phyloP scores from a whole-genome alignment of 306 rosid genomes.

The Trifolium repens region DNA sequence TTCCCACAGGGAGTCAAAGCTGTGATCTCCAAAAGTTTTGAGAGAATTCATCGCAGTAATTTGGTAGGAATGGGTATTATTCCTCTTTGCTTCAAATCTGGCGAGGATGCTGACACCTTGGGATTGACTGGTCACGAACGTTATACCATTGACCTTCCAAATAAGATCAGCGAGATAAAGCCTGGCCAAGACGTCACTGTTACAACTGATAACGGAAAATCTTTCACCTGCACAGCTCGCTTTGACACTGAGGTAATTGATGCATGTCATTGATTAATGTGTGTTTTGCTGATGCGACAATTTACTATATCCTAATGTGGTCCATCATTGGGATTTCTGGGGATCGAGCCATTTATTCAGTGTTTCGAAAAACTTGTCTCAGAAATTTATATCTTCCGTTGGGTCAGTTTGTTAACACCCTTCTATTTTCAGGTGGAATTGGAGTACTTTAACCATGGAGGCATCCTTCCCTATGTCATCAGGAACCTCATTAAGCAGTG shows the following conservation, averaged over 20 bases:
- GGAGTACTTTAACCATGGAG: constrained; percentile 85
- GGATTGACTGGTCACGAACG: constrained; percentile 99
- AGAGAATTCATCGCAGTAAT: constrained; percentile 98
- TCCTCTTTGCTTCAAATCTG: constrained; percentile 96
- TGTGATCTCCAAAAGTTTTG: constrained; percentile 95
- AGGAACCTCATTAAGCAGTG: constrained; percentile 80
- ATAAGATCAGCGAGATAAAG: constrained; percentile 72
- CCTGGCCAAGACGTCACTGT: constrained; percentile 98
- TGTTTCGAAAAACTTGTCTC: constrained; percentile 4
- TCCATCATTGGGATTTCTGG: background rate
- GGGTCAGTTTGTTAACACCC: constrained; percentile 8
- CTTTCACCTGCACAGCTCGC: constrained; percentile 85
- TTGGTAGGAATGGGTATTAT: constrained; percentile 97
- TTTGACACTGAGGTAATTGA: constrained; percentile 93
- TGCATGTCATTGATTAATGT: constrained; percentile 15
- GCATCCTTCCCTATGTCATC: constrained; percentile 88
- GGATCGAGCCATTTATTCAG: constrained; percentile 23
- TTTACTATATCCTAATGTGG: background rate
- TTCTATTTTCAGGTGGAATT: constrained; percentile 79
- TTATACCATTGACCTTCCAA: constrained; percentile 83
- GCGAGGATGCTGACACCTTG: constrained; percentile 92
- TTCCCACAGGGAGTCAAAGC: constrained; percentile 90
- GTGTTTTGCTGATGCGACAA: background rate
- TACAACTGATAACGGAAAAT: constrained; percentile 77
- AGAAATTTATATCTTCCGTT: background rate